phyloP scores from a whole-genome alignment of 805 yeast species.

The Lipomyces orientalis region DNA sequence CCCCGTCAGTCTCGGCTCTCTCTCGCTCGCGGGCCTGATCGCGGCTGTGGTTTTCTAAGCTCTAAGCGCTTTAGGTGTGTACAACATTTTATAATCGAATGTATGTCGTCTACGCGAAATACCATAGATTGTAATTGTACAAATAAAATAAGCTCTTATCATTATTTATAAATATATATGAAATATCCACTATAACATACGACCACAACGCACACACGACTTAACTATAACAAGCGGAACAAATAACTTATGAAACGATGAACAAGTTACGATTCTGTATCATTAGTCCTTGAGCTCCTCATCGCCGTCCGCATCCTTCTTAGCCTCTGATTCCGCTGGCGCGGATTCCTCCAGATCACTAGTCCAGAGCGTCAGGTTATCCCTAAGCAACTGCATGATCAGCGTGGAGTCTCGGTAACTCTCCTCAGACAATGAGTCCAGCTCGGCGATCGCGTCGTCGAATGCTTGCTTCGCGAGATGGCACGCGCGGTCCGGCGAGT shows the following conservation, averaged over 20 bases:
- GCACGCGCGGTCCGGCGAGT: slow-evolving; percentile 94
- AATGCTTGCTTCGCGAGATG: slow-evolving; percentile 95
- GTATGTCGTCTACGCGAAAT: not conserved
- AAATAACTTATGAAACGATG: not conserved
- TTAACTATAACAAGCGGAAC: not conserved
- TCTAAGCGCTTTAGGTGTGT: not conserved
- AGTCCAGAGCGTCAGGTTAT: slow-evolving; percentile 57
- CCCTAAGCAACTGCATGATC: slow-evolving; percentile 83
- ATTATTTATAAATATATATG: not conserved
- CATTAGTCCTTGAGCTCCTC: slow-evolving; percentile 30
- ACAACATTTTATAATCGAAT: not conserved
- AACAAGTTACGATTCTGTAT: not conserved
- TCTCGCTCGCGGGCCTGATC: slow-evolving; percentile 7
- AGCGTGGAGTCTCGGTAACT: slow-evolving; percentile 92
- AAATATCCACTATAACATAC: not conserved
- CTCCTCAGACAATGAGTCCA: slow-evolving; percentile 91
- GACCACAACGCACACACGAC: not conserved
- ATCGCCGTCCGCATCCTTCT: slow-evolving; percentile 31
- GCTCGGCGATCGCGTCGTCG: slow-evolving; percentile 93
- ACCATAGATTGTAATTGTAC: not conserved
- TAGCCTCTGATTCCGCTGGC: slow-evolving; percentile 26
- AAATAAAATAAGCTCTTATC: not conserved
- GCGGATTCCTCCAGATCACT: slow-evolving; percentile 59
- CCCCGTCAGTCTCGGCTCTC: slow-evolving; percentile 10
- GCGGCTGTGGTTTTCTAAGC: slow-evolving; percentile 7